Base-by-base conservation (phyloP, 148 eudicot species). In the Pharnaceum exiguum region DNA sequence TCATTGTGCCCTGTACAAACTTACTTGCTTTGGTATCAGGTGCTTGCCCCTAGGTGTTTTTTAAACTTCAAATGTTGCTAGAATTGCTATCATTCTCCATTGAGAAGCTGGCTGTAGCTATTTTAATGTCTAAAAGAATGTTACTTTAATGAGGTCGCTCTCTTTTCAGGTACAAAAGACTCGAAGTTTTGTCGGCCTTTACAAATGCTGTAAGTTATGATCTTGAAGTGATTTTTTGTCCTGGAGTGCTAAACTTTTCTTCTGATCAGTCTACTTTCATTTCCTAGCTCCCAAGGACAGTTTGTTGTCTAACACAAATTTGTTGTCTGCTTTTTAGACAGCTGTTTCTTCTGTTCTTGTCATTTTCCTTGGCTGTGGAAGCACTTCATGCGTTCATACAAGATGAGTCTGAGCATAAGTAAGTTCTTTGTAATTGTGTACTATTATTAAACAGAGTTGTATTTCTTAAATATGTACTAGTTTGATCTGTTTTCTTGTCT, bases 331-430 rank as follows among this genome's bases (percentile, higher is more conserved):
- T 72, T 79, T 87, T 71, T 91, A 91, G 98, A 81, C 98, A 91
- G 98, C 79, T 91, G 62, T 91, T 91, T 78, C 98, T 93, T 72
- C 77, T 93, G 57, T 93, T 93, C 55, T 65, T 93, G 90, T 93
- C 98, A 23, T 93, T 93, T 68, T 93, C 98, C 59, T 72, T 93
- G 71, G 95, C 96, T 35, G 96, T 93, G 74, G 98, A 93, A 78
- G 98, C 90, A 38, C 96, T 93, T 74, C 98, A 93, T 57, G 90
- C 96, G 11, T 93, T 83, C 71, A 75, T 93, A 74, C 98, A 93
- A 75, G 98, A 93, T 77, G 98, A 93, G 68, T 93, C 98, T 12
- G 98, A 93, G 67, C 98, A 93, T 75, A 93, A 93, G 98, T 93
- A 89, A 85, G 96, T 75, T 69, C 22, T 16, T 69, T 46, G 15